phyloP scores from a whole-genome alignment of 2,329 filamentous ascomycete genomes.

The Cladobotryum mycophilum region DNA sequence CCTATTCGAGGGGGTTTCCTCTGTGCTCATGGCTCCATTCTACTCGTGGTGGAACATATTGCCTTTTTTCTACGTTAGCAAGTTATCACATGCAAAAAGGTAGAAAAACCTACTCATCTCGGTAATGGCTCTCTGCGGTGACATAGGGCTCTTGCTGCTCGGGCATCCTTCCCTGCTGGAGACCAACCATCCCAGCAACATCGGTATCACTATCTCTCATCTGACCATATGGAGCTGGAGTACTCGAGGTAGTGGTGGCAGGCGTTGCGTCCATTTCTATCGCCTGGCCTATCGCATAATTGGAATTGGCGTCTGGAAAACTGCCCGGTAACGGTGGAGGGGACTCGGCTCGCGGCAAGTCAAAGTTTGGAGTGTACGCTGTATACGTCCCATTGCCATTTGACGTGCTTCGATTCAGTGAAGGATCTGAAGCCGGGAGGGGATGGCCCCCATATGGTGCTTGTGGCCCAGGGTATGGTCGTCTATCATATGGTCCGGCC shows the following conservation, averaged over 20 bases:
- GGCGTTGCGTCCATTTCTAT: conserved; percentile 73
- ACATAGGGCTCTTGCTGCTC: conserved; percentile 44
- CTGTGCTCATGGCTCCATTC: conserved; percentile 46
- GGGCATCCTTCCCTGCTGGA: conserved; percentile 51
- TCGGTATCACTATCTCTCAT: conserved; percentile 62
- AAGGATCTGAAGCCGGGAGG: conserved; percentile 23
- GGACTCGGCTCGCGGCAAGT: conserved; percentile 55
- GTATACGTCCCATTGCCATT: conserved; percentile 34
- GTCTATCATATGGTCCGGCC: conserved; percentile 31
- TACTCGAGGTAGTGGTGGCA: conserved; percentile 33
- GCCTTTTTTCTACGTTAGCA: conserved; percentile 20
- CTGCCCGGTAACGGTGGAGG: conserved; percentile 53
- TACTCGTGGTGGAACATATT: conserved; percentile 51
- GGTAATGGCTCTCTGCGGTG: conserved; percentile 68
- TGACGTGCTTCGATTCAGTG: conserved; percentile 24
- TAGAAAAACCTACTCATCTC: conserved; percentile 53
- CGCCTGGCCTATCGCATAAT: conserved; percentile 49
- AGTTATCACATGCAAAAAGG: neutral
- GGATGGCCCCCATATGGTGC: conserved; percentile 30
- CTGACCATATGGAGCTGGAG: conserved; percentile 40
- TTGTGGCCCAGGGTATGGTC: conserved; percentile 33
- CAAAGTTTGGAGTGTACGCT: conserved; percentile 38
- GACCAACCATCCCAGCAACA: conserved; percentile 65
- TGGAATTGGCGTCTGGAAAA: conserved; percentile 26
- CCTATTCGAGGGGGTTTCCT: conserved; percentile 37